Conservation (phyloP, 75 land plant genomes). For the Pinus taeda region DNA sequence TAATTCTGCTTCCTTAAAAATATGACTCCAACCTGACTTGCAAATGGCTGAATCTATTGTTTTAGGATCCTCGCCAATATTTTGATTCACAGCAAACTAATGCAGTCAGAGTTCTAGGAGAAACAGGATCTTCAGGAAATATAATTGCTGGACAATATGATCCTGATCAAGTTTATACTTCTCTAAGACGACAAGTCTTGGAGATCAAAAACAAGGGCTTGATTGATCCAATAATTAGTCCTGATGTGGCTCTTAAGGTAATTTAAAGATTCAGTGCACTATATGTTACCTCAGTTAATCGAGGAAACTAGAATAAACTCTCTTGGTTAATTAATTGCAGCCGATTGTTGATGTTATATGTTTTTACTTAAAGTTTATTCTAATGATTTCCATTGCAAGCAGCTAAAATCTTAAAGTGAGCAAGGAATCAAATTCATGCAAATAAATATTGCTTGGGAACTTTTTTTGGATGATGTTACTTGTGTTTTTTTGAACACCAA, state of each 20-base stretch:
- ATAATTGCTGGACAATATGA: constrained; percentile 25
- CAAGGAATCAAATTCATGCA: not conserved
- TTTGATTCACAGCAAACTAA: constrained; percentile 90
- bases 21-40: not conserved
- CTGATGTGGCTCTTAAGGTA: constrained; percentile 79
- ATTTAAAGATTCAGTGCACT: not conserved
- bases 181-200: constrained; percentile 42
- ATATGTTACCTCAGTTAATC: not conserved
- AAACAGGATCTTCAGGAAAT: constrained; percentile 15
- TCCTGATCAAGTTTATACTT: constrained; percentile 48
- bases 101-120: constrained; percentile 51
- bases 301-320: not conserved
- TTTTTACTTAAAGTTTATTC: too few species aligned
- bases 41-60: not conserved
- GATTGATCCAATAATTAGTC: constrained; percentile 51
- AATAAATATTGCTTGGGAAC: not conserved
- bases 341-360: too few species aligned
- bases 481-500: too few species aligned
- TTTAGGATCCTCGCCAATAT: constrained; percentile 90
- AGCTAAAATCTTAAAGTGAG: not conserved
- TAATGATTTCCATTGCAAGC: too few species aligned
- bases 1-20: not conserved
- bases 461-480: too few species aligned
- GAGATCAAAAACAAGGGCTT: constrained; percentile 36
- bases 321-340: too few species aligned